Evolutionary conservation across 805 yeast species (phyloP).

Genomic region (Ogataea pini): DNA sequence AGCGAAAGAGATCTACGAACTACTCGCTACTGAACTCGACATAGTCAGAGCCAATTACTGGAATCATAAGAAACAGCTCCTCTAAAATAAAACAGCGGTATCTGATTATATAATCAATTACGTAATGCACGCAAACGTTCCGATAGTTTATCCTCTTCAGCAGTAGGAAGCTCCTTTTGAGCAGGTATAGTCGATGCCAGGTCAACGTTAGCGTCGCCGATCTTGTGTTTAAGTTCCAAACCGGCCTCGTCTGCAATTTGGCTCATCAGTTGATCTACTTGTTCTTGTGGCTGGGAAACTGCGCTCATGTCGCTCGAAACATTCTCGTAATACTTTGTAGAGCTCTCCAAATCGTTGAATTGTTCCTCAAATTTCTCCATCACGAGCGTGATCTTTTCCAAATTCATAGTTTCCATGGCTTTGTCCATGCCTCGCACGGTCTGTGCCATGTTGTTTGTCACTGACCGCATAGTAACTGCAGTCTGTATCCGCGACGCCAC

Average conservation of each 20-base stretch:
- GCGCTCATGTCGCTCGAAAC: slow-evolving; percentile 90
- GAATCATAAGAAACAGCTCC: slow-evolving; percentile 21
- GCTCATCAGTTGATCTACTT: slow-evolving; percentile 85
- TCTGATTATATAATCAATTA: slow-evolving; percentile 24
- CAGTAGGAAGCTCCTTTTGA: slow-evolving; percentile 47
- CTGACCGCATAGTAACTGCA: slow-evolving; percentile 96
- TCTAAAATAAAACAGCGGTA: slow-evolving; percentile 1
- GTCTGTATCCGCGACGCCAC: slow-evolving; percentile 96
- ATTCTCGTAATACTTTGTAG: slow-evolving; percentile 88
- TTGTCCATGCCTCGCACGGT: slow-evolving; percentile 96
- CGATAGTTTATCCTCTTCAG: slow-evolving; percentile 83
- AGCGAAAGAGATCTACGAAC: slow-evolving; percentile 48
- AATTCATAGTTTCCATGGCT: slow-evolving; percentile 93
- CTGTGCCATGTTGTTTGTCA: slow-evolving; percentile 88
- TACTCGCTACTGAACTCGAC: slow-evolving; percentile 45
- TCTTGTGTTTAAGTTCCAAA: slow-evolving; percentile 82
- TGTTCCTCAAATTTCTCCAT: slow-evolving; percentile 98
- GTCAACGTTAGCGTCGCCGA: slow-evolving; percentile 60
- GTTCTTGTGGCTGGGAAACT: slow-evolving; percentile 88
- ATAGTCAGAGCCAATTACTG: slow-evolving; percentile 36
- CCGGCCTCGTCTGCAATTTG: slow-evolving; percentile 98
- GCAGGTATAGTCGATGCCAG: slow-evolving; percentile 41
- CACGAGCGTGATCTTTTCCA: slow-evolving; percentile 87
- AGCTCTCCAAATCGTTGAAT: slow-evolving; percentile 93
- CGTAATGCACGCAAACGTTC: slow-evolving; percentile 89